These are phyloP conservation scores for Phaffia tasmanica DNA, from an alignment of 768 basidiomycete genomes.

Conservation along the genomic window DNA sequence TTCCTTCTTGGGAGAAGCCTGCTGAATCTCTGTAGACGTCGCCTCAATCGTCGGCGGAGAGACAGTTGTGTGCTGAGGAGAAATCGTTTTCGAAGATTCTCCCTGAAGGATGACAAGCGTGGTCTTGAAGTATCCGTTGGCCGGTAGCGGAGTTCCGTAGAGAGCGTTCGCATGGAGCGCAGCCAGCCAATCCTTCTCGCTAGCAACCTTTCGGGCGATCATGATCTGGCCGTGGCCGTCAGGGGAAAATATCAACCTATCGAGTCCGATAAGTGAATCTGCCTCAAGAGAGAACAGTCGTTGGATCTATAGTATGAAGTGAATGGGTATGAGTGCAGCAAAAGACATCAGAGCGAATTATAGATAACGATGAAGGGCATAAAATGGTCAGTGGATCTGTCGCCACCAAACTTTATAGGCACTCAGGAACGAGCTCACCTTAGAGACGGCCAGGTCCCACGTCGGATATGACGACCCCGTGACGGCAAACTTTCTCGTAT, in stretches of 20 bases:
- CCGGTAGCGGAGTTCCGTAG: slow-evolving; percentile 3
- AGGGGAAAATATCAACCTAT: slow-evolving; percentile 10
- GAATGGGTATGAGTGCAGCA: neutral
- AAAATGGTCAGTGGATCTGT: neutral
- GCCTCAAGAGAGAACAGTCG: slow-evolving; percentile 2
- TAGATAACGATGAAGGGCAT: neutral
- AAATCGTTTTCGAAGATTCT: neutral
- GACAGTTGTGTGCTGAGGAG: neutral
- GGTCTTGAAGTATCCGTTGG: slow-evolving; percentile 5
- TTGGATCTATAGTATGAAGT: slow-evolving; percentile 10
- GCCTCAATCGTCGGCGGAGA: neutral
- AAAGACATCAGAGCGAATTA: neutral
- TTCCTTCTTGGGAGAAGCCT: neutral
- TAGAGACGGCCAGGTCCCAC: neutral
- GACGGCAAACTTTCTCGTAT: slow-evolving; percentile 17
- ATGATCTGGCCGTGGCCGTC: slow-evolving; percentile 7
- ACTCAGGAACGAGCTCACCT: neutral
- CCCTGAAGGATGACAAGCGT: slow-evolving; percentile 5
- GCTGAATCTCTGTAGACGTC: neutral
- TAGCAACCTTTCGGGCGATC: neutral
- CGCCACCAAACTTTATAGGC: neutral
- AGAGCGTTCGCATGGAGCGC: neutral
- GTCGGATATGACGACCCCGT: slow-evolving; percentile 9
- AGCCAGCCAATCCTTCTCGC: slow-evolving; percentile 2
- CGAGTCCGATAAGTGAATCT: neutral